These are phyloP conservation scores for Didymella segeticola DNA, from an alignment of 2,329 filamentous ascomycete species.

Conservation along the genomic window DNA sequence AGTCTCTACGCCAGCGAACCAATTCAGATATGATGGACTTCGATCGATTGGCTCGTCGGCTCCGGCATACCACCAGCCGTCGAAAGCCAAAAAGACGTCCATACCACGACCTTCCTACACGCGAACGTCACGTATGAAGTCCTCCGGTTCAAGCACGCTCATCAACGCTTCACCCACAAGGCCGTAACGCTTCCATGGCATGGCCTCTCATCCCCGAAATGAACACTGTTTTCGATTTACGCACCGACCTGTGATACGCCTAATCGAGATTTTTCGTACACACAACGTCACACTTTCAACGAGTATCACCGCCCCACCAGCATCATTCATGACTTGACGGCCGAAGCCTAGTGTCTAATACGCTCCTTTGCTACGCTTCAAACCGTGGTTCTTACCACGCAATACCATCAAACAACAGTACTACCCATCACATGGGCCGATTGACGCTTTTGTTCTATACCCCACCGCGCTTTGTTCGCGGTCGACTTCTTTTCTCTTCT, in stretches of 20 bases:
- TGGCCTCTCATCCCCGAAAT: conserved; percentile 27
- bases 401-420: not conserved
- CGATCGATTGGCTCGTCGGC: conserved; percentile 1
- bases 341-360: conserved; percentile 37
- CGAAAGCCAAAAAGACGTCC: conserved; percentile 5
- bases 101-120: conserved; percentile 26
- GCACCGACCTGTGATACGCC: conserved; percentile 37
- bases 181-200: conserved; percentile 45
- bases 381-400: conserved; percentile 7
- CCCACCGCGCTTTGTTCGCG: conserved; percentile 21
- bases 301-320: conserved; percentile 13
- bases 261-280: conserved; percentile 22
- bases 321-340: conserved; percentile 18
- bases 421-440: conserved; percentile 9
- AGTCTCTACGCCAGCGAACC: conserved; percentile 3
- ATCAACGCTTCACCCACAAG: conserved; percentile 30
- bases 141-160: conserved; percentile 42
- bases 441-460: conserved; percentile 35
- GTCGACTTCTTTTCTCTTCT: conserved; percentile 14
- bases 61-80: not conserved
- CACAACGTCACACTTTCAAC: not conserved
- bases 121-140: conserved; percentile 27
- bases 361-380: conserved; percentile 28
- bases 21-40: not conserved
- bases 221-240: conserved; percentile 24